phyloP scores from a whole-genome alignment of 148 eudicot genomes.

The Salicornia ramosissima region DNA sequence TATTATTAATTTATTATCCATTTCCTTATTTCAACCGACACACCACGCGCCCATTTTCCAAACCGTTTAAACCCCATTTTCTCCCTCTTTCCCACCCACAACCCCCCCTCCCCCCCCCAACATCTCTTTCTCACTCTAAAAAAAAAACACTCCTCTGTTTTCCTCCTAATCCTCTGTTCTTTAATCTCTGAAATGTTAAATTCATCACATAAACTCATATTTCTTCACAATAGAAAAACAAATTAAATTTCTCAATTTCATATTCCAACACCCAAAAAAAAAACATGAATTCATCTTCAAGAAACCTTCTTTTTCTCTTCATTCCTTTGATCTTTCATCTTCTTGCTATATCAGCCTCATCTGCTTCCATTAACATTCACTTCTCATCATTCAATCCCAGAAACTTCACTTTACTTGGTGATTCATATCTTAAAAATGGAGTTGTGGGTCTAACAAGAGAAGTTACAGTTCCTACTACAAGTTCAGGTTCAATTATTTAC shows the following conservation, averaged over 20 bases:
- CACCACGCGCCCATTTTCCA: conserved; percentile 46
- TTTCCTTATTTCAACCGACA: conserved; percentile 13
- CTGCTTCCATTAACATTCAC: conserved; percentile 38
- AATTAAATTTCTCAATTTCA: conserved; percentile 15
- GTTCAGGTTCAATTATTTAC: conserved; percentile 69
- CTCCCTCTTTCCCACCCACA: conserved; percentile 19
- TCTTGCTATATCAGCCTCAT: conserved; percentile 12
- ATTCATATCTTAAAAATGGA: conserved; percentile 61
- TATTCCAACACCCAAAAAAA: background rate
- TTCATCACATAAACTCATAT: conserved; percentile 16
- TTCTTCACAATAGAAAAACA: conserved; percentile 7
- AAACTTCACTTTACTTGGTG: conserved; percentile 74
- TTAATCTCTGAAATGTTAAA: conserved; percentile 10
- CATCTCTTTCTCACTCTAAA: background rate
- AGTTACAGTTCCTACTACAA: conserved; percentile 56
- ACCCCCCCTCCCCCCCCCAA: background rate
- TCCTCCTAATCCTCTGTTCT: conserved; percentile 13
- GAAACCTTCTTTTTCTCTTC: conserved; percentile 35
- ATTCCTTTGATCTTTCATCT: background rate
- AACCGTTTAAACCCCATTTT: conserved; percentile 61
- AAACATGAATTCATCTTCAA: conserved; percentile 30
- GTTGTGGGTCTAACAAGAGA: conserved; percentile 58
- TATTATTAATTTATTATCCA: no score
- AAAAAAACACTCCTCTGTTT: background rate
- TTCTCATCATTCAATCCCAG: conserved; percentile 48